phyloP scores from a whole-genome alignment of 2,329 filamentous ascomycete genomes.

The Claviceps spartinae region DNA sequence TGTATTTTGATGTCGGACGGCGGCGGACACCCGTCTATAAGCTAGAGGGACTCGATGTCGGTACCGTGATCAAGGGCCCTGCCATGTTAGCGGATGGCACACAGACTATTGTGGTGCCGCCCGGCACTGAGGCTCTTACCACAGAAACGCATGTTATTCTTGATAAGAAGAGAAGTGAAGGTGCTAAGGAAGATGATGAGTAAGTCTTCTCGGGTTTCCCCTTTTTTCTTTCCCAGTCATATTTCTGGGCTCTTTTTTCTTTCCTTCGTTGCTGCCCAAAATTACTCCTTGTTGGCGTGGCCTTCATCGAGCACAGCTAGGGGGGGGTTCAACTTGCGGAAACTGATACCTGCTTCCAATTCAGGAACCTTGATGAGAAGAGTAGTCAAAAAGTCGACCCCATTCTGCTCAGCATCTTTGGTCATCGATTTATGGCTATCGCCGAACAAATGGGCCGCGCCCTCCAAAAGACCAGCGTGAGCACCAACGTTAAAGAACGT shows the following conservation, averaged over 20 bases:
- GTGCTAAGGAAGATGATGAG: conserved; percentile 22
- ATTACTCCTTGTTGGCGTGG: not conserved
- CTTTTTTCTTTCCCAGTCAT: too few relatives aligned
- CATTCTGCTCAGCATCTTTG: conserved; percentile 68
- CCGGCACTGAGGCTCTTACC: conserved; percentile 60
- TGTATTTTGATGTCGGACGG: conserved; percentile 77
- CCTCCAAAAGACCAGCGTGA: conserved; percentile 68
- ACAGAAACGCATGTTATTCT: conserved; percentile 83
- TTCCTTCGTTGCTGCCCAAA: not conserved
- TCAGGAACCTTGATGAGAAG: conserved; percentile 9
- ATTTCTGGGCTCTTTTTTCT: not conserved
- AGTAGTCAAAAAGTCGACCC: conserved; percentile 43
- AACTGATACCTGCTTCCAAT: not conserved
- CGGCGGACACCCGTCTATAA: conserved; percentile 71
- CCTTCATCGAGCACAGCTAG: not conserved
- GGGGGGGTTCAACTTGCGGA: too few relatives aligned
- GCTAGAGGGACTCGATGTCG: conserved; percentile 58
- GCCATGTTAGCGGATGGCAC: conserved; percentile 79
- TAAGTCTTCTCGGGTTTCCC: not conserved
- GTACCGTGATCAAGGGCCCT: conserved; percentile 62
- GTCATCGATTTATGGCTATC: conserved; percentile 74
- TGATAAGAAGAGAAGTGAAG: conserved; percentile 50
- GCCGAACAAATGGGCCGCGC: conserved; percentile 75
- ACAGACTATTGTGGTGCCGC: conserved; percentile 85
- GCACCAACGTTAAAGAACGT: conserved; percentile 70